These are phyloP conservation scores for Pestalotiopsis fici DNA, from an alignment of 2,329 filamentous ascomycete species.

Conservation along the genomic window DNA sequence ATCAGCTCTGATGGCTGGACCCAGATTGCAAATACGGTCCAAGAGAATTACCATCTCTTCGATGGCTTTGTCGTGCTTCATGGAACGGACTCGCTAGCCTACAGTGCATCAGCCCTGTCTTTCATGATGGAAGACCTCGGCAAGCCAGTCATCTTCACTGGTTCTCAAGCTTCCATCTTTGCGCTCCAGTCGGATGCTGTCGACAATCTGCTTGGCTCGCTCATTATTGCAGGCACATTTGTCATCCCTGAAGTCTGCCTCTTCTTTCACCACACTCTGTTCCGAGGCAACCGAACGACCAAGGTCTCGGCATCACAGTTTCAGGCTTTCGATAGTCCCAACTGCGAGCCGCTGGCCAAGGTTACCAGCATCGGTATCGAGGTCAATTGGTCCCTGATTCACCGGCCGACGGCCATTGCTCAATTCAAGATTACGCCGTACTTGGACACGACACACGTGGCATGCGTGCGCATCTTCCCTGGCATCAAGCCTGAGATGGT, in stretches of 20 bases:
- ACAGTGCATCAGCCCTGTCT: slow-evolving; percentile 85
- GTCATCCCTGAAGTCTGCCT: slow-evolving; percentile 91
- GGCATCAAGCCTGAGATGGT: slow-evolving; percentile 94
- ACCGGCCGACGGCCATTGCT: slow-evolving; percentile 72
- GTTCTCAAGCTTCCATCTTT: slow-evolving; percentile 83
- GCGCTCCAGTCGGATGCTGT: slow-evolving; percentile 89
- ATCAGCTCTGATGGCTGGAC: slow-evolving; percentile 87
- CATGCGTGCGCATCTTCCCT: slow-evolving; percentile 86
- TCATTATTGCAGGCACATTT: slow-evolving; percentile 90
- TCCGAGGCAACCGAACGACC: slow-evolving; percentile 83
- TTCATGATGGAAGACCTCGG: slow-evolving; percentile 89
- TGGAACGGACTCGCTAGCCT: slow-evolving; percentile 86
- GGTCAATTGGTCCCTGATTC: slow-evolving; percentile 78
- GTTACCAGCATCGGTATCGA: slow-evolving; percentile 80
- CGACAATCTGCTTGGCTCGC: slow-evolving; percentile 83
- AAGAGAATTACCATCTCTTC: slow-evolving; percentile 83
- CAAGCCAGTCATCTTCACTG: slow-evolving; percentile 87
- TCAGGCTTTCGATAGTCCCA: slow-evolving; percentile 87
- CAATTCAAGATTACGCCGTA: slow-evolving; percentile 74
- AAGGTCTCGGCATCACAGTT: slow-evolving; percentile 88
- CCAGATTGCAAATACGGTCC: slow-evolving; percentile 77
- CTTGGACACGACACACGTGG: slow-evolving; percentile 85
- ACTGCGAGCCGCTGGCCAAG: slow-evolving; percentile 76
- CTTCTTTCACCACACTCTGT: slow-evolving; percentile 91
- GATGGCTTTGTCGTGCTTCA: slow-evolving; percentile 91